These are phyloP conservation scores for Aspergillus latus DNA, from an alignment of 2,329 filamentous ascomycete species.

Conservation along the genomic window DNA sequence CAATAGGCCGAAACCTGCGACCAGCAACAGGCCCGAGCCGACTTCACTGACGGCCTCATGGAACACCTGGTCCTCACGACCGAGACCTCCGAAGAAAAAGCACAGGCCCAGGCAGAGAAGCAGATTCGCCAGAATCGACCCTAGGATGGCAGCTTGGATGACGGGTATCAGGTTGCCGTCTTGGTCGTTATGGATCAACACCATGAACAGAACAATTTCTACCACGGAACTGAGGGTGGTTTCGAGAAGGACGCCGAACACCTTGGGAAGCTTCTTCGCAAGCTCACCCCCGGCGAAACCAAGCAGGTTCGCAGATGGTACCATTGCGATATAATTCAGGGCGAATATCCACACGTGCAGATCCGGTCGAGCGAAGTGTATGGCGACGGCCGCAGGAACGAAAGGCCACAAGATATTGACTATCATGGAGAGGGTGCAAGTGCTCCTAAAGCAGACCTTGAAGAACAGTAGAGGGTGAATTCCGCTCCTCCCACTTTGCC, in stretches of 20 bases:
- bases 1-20: slow-evolving; percentile 62
- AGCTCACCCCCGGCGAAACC: slow-evolving; percentile 73
- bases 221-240: slow-evolving; percentile 69
- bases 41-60: slow-evolving; percentile 75
- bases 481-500: slow-evolving; percentile 68
- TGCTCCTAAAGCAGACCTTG: slow-evolving; percentile 63
- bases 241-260: slow-evolving; percentile 50
- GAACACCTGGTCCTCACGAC: slow-evolving; percentile 67
- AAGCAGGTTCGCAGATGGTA: slow-evolving; percentile 72
- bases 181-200: slow-evolving; percentile 61
- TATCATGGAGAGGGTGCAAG: slow-evolving; percentile 61
- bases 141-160: slow-evolving; percentile 79
- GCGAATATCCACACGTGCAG: slow-evolving; percentile 65
- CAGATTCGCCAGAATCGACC: slow-evolving; percentile 79
- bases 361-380: slow-evolving; percentile 58
- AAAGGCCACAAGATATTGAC: slow-evolving; percentile 75
- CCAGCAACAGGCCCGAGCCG: slow-evolving; percentile 72
- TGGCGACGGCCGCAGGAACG: slow-evolving; percentile 69
- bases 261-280: slow-evolving; percentile 70
- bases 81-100: slow-evolving; percentile 74
- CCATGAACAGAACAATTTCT: slow-evolving; percentile 80
- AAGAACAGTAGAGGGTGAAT: slow-evolving; percentile 65
- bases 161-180: slow-evolving; percentile 57
- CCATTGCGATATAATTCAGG: slow-evolving; percentile 73
- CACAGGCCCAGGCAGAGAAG: slow-evolving; percentile 76